These are phyloP conservation scores for Kwoniella dejecticola DNA, from an alignment of 768 basidiomycete genomes.

Conservation along the genomic window DNA sequence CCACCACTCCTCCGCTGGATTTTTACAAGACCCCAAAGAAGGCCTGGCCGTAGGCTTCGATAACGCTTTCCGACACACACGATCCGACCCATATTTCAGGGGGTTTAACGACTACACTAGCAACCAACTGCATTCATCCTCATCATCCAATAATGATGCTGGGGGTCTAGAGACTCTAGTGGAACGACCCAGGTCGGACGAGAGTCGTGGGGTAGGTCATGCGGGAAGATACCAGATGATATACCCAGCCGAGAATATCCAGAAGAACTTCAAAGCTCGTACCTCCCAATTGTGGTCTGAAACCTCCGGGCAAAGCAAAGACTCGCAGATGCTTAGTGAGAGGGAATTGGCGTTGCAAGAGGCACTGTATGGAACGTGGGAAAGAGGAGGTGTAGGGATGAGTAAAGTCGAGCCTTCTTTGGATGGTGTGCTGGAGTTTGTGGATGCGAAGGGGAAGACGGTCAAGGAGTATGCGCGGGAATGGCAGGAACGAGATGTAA, in stretches of 20 bases:
- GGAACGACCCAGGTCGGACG: background rate
- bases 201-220: conserved; percentile 7
- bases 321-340: conserved; percentile 23
- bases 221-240: background rate
- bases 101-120: conserved; percentile 11
- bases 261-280: background rate
- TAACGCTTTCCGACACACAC: conserved; percentile 31
- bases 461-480: conserved; percentile 29
- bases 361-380: conserved; percentile 44
- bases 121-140: background rate
- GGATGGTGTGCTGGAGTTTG: conserved; percentile 45
- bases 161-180: conserved; percentile 24
- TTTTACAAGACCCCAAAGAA: conserved; percentile 36
- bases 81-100: conserved; percentile 15
- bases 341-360: conserved; percentile 40
- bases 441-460: conserved; percentile 32
- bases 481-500: conserved; percentile 26
- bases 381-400: conserved; percentile 26
- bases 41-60: conserved; percentile 29
- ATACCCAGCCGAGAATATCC: no score
- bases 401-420: conserved; percentile 28
- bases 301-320: background rate
- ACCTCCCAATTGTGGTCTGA: conserved; percentile 8
- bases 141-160: background rate
- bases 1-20: conserved; percentile 47